Conservation (phyloP, 2,329 filamentous ascomycete species). For the Raffaelea arxii region DNA sequence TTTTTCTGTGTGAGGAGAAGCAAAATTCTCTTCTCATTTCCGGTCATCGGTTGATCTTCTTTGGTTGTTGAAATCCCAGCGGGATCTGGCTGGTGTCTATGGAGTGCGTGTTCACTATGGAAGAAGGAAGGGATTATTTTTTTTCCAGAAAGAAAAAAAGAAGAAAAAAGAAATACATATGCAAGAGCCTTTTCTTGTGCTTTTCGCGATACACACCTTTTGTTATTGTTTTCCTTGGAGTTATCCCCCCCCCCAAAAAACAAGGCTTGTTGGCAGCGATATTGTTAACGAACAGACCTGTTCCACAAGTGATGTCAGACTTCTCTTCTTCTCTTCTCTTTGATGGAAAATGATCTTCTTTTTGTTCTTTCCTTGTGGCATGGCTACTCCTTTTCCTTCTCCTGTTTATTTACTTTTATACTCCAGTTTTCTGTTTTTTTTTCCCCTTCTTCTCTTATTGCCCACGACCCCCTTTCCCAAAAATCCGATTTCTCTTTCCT, state of each 20-base stretch:
- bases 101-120: constrained; percentile 55
- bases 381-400: constrained; percentile 1
- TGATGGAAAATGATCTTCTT: too few relatives aligned
- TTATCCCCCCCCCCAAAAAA: too few relatives aligned
- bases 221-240: neutral
- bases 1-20: constrained; percentile 12
- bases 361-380: too few relatives aligned
- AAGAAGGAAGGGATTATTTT: constrained; percentile 25
- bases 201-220: too few relatives aligned
- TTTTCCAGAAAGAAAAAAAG: constrained; percentile 4
- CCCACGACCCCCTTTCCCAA: too few relatives aligned
- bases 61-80: constrained; percentile 31
- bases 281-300: too few relatives aligned
- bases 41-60: constrained; percentile 31
- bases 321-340: too few relatives aligned
- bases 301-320: too few relatives aligned
- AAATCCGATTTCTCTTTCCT: too few relatives aligned
- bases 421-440: neutral
- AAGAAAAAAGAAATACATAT: constrained; percentile 7
- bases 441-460: neutral
- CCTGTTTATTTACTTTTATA: constrained; percentile 6
- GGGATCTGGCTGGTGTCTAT: constrained; percentile 47
- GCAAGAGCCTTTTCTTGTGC: constrained; percentile 7
- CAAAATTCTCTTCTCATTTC: too few relatives aligned
- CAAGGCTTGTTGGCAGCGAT: too few relatives aligned